Evolutionary conservation across 257 asterid genomes (phyloP), one percentile per base, ranked within the genome.

Genomic region (Forsythia suspensa): DNA sequence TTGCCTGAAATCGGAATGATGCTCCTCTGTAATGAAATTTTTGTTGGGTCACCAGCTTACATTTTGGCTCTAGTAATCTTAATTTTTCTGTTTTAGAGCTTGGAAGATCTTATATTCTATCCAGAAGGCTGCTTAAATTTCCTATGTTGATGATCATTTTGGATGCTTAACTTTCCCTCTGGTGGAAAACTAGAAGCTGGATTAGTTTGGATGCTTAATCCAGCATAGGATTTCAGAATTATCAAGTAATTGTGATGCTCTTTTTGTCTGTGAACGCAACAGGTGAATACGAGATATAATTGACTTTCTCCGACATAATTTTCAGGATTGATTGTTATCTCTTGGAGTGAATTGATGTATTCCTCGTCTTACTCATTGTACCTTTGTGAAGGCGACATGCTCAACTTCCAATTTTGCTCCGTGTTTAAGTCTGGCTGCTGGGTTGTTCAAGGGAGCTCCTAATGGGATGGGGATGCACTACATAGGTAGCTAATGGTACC

Each of bases 341-440:
- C 57, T 83, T 83, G 51, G 80, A 72, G 82, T 70, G 87, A 71
- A 67, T 80, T 83, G 72, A 87, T 89, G 86, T 71, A 70, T 84
- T 81, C 84, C 72, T 75, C 82, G 84, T 79, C 81, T 77, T 69
- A 71, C 77, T 84, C 84, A 73, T 55, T 69, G 65, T 74, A 76
- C 44, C 78, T 80, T n/a, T 77, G 61, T 74, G 83, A 80, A 76
- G 81, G 82, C 89, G 74, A 79, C 76, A 70, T 83, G n/a, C 76
- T 84, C 85, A 74, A 77, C 83, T 51, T 90, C 86, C 65, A 73
- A 77, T 77, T 68, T 75, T 70, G 85, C 85, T 61, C 51, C 73
- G 81, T 71, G 86, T 72, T 82, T 80, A 86, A 79, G 84, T 76
- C 77, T 79, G 61, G 85, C 76, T 76, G 83, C 84, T 67, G 84